Conservation (phyloP, 2,329 filamentous ascomycete genomes). For the Emmonsiellopsis sp. region DNA sequence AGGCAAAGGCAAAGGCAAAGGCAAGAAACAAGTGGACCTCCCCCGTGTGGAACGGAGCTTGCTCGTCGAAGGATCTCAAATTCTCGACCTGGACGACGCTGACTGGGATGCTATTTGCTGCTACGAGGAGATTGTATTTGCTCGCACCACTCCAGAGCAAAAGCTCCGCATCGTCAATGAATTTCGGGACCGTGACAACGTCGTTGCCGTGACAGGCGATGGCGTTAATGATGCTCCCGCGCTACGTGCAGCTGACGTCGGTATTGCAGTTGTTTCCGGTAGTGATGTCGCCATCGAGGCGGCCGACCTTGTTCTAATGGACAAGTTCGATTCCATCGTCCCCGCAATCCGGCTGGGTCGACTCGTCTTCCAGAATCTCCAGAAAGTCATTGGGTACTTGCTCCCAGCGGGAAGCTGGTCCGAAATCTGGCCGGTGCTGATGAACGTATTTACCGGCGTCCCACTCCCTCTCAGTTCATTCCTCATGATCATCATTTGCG, state of each 20-base stretch:
- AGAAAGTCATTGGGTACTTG: constrained; percentile 33
- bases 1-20: too few species aligned
- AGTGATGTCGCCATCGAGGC: constrained; percentile 34
- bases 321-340: constrained; percentile 25
- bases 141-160: constrained; percentile 34
- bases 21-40: too few species aligned
- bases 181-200: constrained; percentile 26
- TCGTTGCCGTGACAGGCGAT: constrained; percentile 33
- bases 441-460: constrained; percentile 49
- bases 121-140: constrained; percentile 43
- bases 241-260: constrained; percentile 24
- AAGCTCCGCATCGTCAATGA: constrained; percentile 36
- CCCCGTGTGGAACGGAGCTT: constrained; percentile 30
- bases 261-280: constrained; percentile 27
- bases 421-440: constrained; percentile 48
- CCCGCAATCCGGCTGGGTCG: constrained; percentile 23
- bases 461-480: constrained; percentile 44
- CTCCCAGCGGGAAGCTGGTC: constrained; percentile 46
- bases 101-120: constrained; percentile 59
- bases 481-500: constrained; percentile 50
- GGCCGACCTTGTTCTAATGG: constrained; percentile 29
- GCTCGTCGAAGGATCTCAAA: constrained; percentile 56
- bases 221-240: constrained; percentile 29
- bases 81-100: constrained; percentile 53
- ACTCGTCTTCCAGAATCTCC: constrained; percentile 27